These are phyloP conservation scores for Bruguiera gymnorhiza DNA, from an alignment of 345 rosid genomes.

Conservation along the genomic window DNA sequence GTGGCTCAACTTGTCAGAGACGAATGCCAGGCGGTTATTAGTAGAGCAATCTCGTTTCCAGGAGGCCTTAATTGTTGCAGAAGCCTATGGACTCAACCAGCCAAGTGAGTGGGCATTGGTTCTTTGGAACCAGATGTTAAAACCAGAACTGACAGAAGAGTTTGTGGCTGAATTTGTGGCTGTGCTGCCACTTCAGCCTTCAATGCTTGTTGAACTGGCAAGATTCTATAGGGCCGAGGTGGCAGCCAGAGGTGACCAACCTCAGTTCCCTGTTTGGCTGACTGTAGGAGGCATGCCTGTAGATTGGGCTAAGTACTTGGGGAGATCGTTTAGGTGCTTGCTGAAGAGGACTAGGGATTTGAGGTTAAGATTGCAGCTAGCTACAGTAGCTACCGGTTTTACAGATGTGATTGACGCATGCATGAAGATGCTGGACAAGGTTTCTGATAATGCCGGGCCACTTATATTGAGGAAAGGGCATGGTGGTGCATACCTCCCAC, in stretches of 20 bases:
- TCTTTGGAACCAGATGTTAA: slow-evolving; percentile 95
- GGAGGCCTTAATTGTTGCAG: slow-evolving; percentile 95
- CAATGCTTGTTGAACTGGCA: slow-evolving; percentile 81
- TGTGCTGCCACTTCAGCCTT: slow-evolving; percentile 84
- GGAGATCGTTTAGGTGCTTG: slow-evolving; percentile 86
- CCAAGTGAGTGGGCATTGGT: slow-evolving; percentile 92
- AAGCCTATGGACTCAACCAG: slow-evolving; percentile 93
- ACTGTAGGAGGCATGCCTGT: slow-evolving; percentile 90
- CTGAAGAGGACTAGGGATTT: slow-evolving; percentile 81
- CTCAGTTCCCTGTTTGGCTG: slow-evolving; percentile 94
- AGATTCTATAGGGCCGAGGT: slow-evolving; percentile 83
- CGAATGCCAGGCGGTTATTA: slow-evolving; percentile 79
- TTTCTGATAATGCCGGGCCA: slow-evolving; percentile 73
- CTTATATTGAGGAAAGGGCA: slow-evolving; percentile 85
- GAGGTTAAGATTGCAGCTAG: slow-evolving; percentile 72
- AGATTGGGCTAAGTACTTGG: slow-evolving; percentile 91
- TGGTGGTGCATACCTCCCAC: slow-evolving; percentile 91
- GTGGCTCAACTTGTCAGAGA: slow-evolving; percentile 82
- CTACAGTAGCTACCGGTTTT: slow-evolving; percentile 77
- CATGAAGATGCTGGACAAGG: slow-evolving; percentile 57
- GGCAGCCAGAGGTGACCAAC: slow-evolving; percentile 92
- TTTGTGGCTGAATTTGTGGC: slow-evolving; percentile 93
- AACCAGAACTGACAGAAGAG: slow-evolving; percentile 81
- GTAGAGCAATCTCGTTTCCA: slow-evolving; percentile 93
- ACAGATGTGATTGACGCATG: slow-evolving; percentile 58